These are phyloP conservation scores for Bullera alba DNA, from an alignment of 768 basidiomycete species.

Conservation along the genomic window DNA sequence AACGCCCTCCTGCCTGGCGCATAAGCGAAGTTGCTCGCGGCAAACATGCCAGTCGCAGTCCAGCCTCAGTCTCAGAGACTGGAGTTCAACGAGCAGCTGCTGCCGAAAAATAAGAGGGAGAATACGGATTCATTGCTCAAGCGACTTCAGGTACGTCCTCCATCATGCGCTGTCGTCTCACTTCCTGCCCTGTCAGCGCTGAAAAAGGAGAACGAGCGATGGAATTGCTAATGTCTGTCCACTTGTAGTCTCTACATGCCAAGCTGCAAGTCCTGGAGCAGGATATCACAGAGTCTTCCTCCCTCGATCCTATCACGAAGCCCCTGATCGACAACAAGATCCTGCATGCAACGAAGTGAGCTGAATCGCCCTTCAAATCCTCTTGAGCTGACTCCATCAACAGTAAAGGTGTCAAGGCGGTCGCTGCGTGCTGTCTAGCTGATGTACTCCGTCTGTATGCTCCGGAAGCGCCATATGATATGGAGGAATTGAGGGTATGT, in stretches of 20 bases:
- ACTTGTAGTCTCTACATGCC: constrained; percentile 44
- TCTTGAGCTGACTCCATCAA: constrained; percentile 5
- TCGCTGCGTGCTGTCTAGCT: constrained; percentile 85
- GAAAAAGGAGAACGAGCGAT: neutral
- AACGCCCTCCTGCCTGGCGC: neutral
- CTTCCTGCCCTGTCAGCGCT: no score
- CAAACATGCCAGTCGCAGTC: neutral
- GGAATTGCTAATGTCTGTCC: neutral
- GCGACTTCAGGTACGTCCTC: constrained; percentile 59
- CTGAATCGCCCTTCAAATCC: neutral
- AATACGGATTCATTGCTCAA: constrained; percentile 72
- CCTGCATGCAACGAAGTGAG: constrained; percentile 78
- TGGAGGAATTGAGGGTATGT: constrained; percentile 59
- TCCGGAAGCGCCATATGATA: constrained; percentile 92
- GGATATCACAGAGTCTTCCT: constrained; percentile 68
- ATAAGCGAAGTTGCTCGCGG: no score
- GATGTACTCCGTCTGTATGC: constrained; percentile 90
- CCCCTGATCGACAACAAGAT: constrained; percentile 74
- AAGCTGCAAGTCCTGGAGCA: constrained; percentile 74
- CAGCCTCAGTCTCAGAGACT: constrained; percentile 29
- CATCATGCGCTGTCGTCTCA: no score
- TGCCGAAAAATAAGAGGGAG: constrained; percentile 61
- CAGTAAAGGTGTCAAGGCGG: constrained; percentile 82
- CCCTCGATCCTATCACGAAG: constrained; percentile 62
- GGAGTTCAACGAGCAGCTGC: constrained; percentile 72